Base-by-base conservation (phyloP, 2,329 filamentous ascomycete species). In the Trichoderma guizhouense region DNA sequence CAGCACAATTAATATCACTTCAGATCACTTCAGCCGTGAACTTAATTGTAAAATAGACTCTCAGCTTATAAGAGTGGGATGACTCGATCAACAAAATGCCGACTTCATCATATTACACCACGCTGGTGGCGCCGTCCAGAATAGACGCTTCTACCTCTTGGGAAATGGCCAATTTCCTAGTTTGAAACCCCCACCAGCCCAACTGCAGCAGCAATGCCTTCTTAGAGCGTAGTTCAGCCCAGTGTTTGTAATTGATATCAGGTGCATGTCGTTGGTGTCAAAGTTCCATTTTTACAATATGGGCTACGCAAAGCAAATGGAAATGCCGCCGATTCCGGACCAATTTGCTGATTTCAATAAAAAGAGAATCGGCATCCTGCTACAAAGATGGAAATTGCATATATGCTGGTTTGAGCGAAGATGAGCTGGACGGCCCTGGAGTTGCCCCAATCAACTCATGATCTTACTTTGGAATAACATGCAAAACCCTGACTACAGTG, bases 381-480 rank as follows among this genome's bases (percentile, higher is more conserved):
- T 1, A 18, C 39, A n/a, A n/a, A 43, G 2, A 43, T 43, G 15
- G 39, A 43, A 43, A 8, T 18, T 43, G 36, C 7, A 43, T 43
- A 43, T 43, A n/a, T 43, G 15, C 39, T 43, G 15, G 15, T 1
- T n/a, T 5, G 7, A 3, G 15, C 15, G 1, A 9, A n/a, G 39
- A 43, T 5, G 0, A 43, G 39, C 39, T 43, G 7, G 7, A 7
- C 7, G 7, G 3, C 0, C 39, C 39, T 5, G 1, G 7, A 5
- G 15, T 43, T 43, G 7, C 39, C 15, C 7, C 15, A n/a, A n/a
- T n/a, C 39, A 43, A n/a, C 15, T n/a, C 15, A 9, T 8, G 15
- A n/a, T 0, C 15, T 9, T 43, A 2, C 7, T 18, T n/a, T 43
- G 3, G 0, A 1, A 18, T 1, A 39, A 43, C 15, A 43, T 43